phyloP scores from a whole-genome alignment of 805 yeast genomes.

The Cyberlindnera xylosilytica region DNA sequence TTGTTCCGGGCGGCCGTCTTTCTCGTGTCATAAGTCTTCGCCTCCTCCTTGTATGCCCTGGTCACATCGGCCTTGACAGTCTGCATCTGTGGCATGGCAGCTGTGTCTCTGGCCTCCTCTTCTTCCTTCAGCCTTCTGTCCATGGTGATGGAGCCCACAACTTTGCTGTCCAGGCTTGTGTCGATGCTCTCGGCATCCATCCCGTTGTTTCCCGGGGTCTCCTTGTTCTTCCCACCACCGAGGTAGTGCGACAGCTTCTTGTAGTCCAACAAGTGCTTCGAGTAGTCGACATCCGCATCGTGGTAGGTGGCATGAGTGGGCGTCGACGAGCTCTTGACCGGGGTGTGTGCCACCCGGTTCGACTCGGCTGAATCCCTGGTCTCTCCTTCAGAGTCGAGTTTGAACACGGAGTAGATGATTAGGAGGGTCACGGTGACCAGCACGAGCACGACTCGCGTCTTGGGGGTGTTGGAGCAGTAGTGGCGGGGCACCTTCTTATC shows the following conservation, averaged over 20 bases:
- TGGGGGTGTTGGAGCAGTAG: neutral
- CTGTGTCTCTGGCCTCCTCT: neutral
- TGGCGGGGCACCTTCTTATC: conserved; percentile 6
- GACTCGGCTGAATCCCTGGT: neutral
- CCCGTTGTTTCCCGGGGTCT: conserved; percentile 1
- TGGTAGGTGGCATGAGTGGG: conserved; percentile 1
- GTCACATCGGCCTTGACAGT: conserved; percentile 1
- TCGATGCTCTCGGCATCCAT: conserved; percentile 15
- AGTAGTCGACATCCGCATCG: conserved; percentile 13
- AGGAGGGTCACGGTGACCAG: conserved; percentile 3
- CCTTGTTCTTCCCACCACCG: neutral
- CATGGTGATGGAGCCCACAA: conserved; percentile 15
- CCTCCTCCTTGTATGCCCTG: neutral
- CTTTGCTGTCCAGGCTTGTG: conserved; percentile 17
- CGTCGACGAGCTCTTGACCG: neutral
- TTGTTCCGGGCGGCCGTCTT: neutral
- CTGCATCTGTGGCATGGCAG: neutral
- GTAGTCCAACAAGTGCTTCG: conserved; percentile 8
- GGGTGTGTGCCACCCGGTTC: neutral
- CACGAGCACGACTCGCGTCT: neutral
- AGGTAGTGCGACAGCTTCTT: neutral
- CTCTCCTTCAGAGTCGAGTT: neutral
- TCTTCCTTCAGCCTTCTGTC: neutral
- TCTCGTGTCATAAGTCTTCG: neutral
- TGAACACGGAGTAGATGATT: conserved; percentile 5